phyloP scores from a whole-genome alignment of 78 protist genomes.

The Dictyostelium brefeldianum region DNA sequence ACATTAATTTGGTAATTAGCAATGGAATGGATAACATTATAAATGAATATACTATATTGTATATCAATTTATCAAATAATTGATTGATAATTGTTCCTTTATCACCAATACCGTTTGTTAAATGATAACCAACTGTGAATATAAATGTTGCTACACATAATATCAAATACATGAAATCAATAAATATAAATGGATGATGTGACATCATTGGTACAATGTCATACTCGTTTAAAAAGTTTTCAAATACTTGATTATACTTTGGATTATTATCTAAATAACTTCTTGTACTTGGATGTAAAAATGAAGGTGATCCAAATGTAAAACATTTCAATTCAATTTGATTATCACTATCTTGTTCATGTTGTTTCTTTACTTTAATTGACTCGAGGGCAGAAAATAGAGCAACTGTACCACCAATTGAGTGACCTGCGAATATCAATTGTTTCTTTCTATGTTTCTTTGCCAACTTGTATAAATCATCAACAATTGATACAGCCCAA shows the following conservation, averaged over 20 bases:
- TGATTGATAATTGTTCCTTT: no score
- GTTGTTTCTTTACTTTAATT: conserved; percentile 18
- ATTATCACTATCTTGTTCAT: not conserved
- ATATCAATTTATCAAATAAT: not conserved
- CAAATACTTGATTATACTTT: conserved; percentile 20
- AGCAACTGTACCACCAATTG: conserved; percentile 48
- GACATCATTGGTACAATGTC: conserved; percentile 66
- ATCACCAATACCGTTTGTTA: not conserved
- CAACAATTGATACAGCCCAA: conserved; percentile 19
- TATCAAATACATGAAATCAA: conserved; percentile 33
- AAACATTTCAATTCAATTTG: conserved; percentile 9
- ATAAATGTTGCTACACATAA: not conserved
- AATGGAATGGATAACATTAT: not conserved
- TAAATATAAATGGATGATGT: conserved; percentile 43
- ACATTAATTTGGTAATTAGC: not conserved
- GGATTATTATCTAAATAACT: not conserved
- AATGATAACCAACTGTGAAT: conserved; percentile 11
- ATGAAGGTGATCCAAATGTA: conserved; percentile 63
- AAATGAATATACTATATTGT: not conserved
- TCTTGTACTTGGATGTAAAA: not conserved
- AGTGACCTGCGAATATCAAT: conserved; percentile 58
- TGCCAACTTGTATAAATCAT: not conserved
- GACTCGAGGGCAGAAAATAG: conserved; percentile 2
- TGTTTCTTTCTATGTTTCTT: not conserved
- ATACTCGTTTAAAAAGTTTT: conserved; percentile 40